phyloP scores from a whole-genome alignment of 202 grass and related monocot genomes.

The Dendrocalamus latiflorus region DNA sequence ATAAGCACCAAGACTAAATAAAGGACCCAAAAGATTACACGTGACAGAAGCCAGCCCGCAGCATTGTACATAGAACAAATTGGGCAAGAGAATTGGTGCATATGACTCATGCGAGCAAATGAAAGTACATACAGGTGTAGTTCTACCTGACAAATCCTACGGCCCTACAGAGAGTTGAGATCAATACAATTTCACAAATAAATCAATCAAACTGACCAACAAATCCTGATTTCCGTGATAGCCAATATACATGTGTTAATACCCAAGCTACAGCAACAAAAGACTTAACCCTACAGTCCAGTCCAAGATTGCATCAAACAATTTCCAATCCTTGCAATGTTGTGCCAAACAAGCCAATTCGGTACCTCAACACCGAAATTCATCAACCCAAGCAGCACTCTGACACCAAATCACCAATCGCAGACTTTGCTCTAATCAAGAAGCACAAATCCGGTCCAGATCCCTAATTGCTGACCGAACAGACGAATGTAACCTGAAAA shows the following conservation, averaged over 20 bases:
- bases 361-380: neutral
- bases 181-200: neutral
- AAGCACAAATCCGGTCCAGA: neutral
- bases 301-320: neutral
- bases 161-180: neutral
- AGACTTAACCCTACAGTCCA: neutral
- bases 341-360: neutral
- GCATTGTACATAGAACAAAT: neutral
- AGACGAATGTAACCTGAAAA: neutral
- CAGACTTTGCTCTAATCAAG: neutral
- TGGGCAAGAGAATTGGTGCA: neutral
- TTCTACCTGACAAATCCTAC: neutral
- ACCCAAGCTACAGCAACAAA: neutral
- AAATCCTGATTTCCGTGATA: neutral
- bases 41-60: neutral
- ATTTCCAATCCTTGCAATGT: neutral
- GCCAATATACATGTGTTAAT: neutral
- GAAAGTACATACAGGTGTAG: neutral
- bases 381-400: neutral
- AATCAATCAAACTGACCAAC: neutral
- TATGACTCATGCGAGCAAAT: neutral
- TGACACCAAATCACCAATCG: neutral
- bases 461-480: neutral
- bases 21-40: neutral
- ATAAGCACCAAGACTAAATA: neutral